Evolutionary conservation across 345 rosid species (phyloP), one percentile per base, ranked within the genome.

Genomic region (Hypericum androsaemum): DNA sequence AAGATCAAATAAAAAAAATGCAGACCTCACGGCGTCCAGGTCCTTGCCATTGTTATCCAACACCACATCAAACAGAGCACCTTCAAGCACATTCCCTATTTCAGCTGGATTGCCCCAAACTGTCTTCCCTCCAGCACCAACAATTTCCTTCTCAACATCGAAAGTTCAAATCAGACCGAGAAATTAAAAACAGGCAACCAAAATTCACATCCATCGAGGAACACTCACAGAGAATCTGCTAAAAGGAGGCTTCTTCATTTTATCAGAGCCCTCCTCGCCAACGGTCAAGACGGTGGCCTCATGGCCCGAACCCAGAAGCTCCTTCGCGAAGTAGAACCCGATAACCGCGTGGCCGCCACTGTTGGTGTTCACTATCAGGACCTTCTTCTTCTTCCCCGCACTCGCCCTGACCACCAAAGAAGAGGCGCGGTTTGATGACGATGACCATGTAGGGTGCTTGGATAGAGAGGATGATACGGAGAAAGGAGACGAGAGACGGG

Each of bases 41-140:
- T 83, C 81, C 77, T 92, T 92, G 77, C 96, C 98, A 60, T 92
- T 92, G 77, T 92, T 88, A 54, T 90, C 95, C 45, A 90, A 71
- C 48, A 90, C 98, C 50, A 80, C 94, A 68, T 92, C 95, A 53
- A 85, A 88, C 44, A 78, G 56, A 56, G 63, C 80, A 6, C 78
- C 88, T 60, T 64, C 95, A 64, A 88, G 68, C 0, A 62, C 80
- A 38, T 71, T 80, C 41, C 81, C 98, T 8, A 84, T 77, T 10
- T 78, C 83, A 0, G 81, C 77, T 0, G 98, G 98, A 46, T 78
- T 77, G 61, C 96, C 98, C 98, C 96, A 92, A 15, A 78, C 78
- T 0, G 95, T 83, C 67, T 81, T 77, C 32, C 98, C 96, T 58
- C 96, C 96, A 35, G 69, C 86, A 60, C 86, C 67, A 43, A 79